phyloP scores from a whole-genome alignment of 768 basidiomycete species.

The Boletus vinaceobasis region DNA sequence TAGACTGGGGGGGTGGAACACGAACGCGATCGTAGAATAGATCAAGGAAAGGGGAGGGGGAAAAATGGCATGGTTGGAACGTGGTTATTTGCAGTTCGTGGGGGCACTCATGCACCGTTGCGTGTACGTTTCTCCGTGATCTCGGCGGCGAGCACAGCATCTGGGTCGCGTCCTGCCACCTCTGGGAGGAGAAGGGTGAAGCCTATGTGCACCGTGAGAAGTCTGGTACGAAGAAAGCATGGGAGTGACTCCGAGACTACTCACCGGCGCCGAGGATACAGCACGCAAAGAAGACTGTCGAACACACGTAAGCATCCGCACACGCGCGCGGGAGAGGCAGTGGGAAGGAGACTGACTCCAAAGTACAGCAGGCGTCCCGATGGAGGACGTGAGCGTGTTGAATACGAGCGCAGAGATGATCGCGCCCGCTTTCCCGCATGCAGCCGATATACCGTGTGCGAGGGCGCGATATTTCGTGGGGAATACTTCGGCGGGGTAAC shows the following conservation, averaged over 20 bases:
- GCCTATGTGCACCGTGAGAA: constrained; percentile 9
- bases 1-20: too few relatives aligned
- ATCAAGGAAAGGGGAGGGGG: not conserved
- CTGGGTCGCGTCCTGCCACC: constrained; percentile 49
- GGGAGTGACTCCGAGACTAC: constrained; percentile 1
- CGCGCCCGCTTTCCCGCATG: constrained; percentile 70
- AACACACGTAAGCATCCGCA: not conserved
- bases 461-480: constrained; percentile 71
- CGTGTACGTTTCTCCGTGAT: constrained; percentile 16
- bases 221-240: not conserved
- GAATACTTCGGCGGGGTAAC: constrained; percentile 77
- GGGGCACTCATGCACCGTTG: not conserved
- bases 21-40: too few relatives aligned
- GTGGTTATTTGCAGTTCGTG: not conserved
- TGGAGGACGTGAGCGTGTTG: constrained; percentile 54
- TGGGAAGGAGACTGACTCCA: constrained; percentile 57
- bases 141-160: constrained; percentile 43
- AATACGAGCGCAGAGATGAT: constrained; percentile 75
- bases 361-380: constrained; percentile 62
- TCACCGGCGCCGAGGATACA: constrained; percentile 53
- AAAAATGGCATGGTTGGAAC: not conserved
- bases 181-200: constrained; percentile 51
- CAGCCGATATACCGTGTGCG: constrained; percentile 75
- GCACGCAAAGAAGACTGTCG: constrained; percentile 64
- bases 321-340: not conserved